Evolutionary conservation across 306 rosid genomes (phyloP), one percentile per base, ranked within the genome.

Genomic region (Fragaria iinumae): DNA sequence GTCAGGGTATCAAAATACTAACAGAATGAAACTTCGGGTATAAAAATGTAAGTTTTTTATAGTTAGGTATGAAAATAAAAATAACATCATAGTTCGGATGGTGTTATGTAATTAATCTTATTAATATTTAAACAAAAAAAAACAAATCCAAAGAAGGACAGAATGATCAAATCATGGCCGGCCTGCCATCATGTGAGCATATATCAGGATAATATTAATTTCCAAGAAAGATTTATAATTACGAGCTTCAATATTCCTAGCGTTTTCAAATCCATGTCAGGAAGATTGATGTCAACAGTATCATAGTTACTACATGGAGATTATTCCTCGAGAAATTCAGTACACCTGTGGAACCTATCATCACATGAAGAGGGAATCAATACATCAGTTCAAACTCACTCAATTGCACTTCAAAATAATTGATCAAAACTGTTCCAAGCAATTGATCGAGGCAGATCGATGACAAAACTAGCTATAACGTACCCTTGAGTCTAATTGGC

Each of bases 231-330:
- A 62, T 9, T 6, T 27, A 29, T 29, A 25, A 62, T 62, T 62
- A 13, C 17, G 67, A 29, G 67, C 67, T 62, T 16, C 64, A 57
- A 9, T 57, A 32, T 32, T 29, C 41, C 67, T 62, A 62, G 67
- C 60, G 43, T 21, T 36, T 10, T 72, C 77, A 57, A 16, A 73
- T 73, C 77, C 77, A 39, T 39, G 77, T 41, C 20, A 73, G 68
- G 44, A 73, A 25, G 77, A 57, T 73, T 5, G 55, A 57, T 57
- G 32, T 53, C 67, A 21, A 73, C 53, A 73, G 27, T 34, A 59
- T 23, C 21, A 57, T 25, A 21, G 77, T 23, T 12, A 57, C 77
- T 57, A 55, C 32, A 39, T 39, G 2, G 25, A 64, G 69, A 39
- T 67, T 67, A 67, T 67, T 67, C 71, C 23, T 64, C 17, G 8